Base-by-base conservation (phyloP, 1,139 yeast species). In the Candida neerlandica region DNA sequence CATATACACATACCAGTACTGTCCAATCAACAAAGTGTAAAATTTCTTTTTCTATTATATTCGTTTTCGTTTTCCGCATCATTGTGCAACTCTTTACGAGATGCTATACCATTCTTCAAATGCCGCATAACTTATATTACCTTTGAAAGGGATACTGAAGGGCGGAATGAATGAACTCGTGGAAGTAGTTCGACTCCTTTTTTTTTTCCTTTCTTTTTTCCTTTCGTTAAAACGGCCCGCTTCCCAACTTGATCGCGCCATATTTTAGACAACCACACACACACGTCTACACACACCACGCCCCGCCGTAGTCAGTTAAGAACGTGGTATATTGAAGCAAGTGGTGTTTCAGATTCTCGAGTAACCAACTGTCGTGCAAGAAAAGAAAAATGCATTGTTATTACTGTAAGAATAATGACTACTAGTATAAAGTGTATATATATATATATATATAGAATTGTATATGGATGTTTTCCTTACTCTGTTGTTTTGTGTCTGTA, bases 381-480 rank as follows among this genome's bases (percentile, higher is more conserved):
- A 21, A 21, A 21, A n/a, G n/a, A n/a, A n/a, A 30, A 30, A 30
- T 30, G 33, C 33, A 6, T 10, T 30, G 14, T 27, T 27, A 27
- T 12, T 32, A 37, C 5, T n/a, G n/a, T n/a, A n/a, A 35, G 12
- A 37, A 37, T 14, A 37, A 37, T 37, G 9, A 37, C 40, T 37
- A 30, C 29, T 39, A 14, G 9, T 39, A 38, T 9, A 19, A 35
- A 35, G 30, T 27, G 44, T 34, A 29, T 41, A n/a, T 21, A 39
- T 10, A 16, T 18, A 11, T 42, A 27, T 23, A 15, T 38, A 21
- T 48, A 10, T 38, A 38, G 32, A 39, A 19, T 19, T 42, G 40
- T 10, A 19, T 37, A n/a, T 37, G 21, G 19, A 37, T 41, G 29
- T 46, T 21, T 21, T 21, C 4, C 23, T 21, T 21, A 21, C 23